Evolutionary conservation across 345 rosid species (phyloP), one percentile per base, ranked within the genome.

Genomic region (Ceriops zippeliana): DNA sequence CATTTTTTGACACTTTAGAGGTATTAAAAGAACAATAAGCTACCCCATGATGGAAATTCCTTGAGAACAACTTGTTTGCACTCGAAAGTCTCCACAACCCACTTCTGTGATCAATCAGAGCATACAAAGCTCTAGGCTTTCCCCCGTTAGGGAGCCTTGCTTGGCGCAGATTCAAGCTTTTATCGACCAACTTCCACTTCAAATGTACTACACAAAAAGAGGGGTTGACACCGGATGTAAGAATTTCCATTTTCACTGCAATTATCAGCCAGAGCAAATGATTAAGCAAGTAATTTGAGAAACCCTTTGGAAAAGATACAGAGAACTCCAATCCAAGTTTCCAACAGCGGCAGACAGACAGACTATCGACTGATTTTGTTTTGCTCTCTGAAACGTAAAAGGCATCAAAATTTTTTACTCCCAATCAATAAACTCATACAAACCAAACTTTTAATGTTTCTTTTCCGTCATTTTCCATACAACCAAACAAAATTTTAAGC

Each of bases 241-340:
- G 73, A 75, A 86, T 76, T 78, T 88, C 91, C 97, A 91, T 93
- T 15, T 67, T 82, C 66, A 5, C 95, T 86, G 84, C 63, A 69
- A 51, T 51, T 24, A 75, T 74, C 49, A 70, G 17, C 20, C 54
- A 74, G 74, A 66, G 20, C 35, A 76, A 60, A 17, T 26, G 46
- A 64, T 57, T 66, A 62, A 58, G 66, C 38, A 53, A 60, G 38
- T 6, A 73, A 35, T 35, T 37, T 28, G 7, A 34, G 9, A 34
- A 2, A 35, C 24, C 21, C n/a, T 28, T 66, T 19, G 30, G 21
- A 0, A 22, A 8, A 57, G 46, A 4, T 49, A 26, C 58, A 35
- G 22, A 68, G 62, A 51, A 62, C 38, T 22, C 60, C 10, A 34
- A 34, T 22, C 60, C 10, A 34, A 34, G 37, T 7, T 34, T 34